Evolutionary conservation across 2,329 filamentous ascomycete species (phyloP).

Genomic region (Exophiala xenobiotica): DNA sequence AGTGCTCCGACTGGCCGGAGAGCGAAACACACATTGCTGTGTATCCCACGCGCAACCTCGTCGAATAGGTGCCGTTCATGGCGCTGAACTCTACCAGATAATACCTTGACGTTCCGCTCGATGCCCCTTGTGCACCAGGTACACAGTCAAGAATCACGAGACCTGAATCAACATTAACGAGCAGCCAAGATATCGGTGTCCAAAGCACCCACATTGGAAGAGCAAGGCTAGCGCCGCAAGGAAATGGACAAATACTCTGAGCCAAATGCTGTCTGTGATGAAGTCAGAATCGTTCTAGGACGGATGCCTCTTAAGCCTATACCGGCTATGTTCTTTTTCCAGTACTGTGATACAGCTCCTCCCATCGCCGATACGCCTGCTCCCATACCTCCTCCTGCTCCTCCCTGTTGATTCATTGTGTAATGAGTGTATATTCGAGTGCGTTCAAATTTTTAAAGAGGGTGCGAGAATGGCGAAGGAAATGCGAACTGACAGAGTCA

Average conservation of each 20-base stretch:
- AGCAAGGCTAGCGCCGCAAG: slow-evolving; percentile 4
- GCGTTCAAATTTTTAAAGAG: neutral
- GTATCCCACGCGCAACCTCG: slow-evolving; percentile 7
- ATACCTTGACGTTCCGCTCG: slow-evolving; percentile 4
- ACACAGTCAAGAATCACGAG: slow-evolving; percentile 9
- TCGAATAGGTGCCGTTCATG: neutral
- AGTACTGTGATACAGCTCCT: slow-evolving; percentile 5
- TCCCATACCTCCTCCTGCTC: neutral
- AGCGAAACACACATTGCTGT: slow-evolving; percentile 13
- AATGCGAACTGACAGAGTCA: neutral
- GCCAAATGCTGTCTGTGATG: slow-evolving; percentile 6
- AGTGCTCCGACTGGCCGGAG: slow-evolving; percentile 7
- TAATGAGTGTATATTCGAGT: too few species aligned
- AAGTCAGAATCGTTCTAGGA: neutral
- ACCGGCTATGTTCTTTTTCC: slow-evolving; percentile 10
- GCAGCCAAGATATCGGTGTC: neutral
- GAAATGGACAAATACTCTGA: slow-evolving; percentile 3
- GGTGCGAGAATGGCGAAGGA: neutral
- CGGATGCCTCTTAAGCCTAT: too few species aligned
- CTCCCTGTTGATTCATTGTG: neutral
- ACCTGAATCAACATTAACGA: neutral
- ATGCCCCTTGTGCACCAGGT: slow-evolving; percentile 2
- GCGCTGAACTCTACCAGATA: slow-evolving; percentile 8
- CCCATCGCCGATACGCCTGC: too few species aligned
- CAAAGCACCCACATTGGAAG: slow-evolving; percentile 5